phyloP scores from a whole-genome alignment of 495 filamentous ascomycete species.

The Parathielavia hyrcaniae region DNA sequence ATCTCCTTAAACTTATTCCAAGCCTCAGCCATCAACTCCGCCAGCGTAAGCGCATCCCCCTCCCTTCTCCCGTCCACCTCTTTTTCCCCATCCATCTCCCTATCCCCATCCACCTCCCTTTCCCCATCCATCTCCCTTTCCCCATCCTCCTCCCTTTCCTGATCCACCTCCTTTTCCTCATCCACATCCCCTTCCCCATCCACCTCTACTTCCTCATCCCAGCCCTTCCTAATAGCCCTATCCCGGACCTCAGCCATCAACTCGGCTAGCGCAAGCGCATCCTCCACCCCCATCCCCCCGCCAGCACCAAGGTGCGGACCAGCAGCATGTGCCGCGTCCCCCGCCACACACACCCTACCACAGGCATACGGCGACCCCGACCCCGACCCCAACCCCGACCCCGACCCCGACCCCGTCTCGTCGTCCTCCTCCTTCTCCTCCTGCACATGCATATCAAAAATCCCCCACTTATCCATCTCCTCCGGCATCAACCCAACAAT shows the following conservation, averaged over 20 bases:
- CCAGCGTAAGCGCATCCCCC: conserved; percentile 47
- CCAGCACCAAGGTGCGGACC: conserved; percentile 50
- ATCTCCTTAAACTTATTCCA: too few species aligned
- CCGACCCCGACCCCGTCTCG: too few species aligned
- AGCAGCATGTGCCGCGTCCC: conserved; percentile 41
- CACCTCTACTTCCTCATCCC: not conserved
- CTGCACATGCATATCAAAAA: conserved; percentile 52
- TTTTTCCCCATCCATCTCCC: too few species aligned
- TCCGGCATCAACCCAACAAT: conserved; percentile 42
- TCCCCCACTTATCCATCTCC: conserved; percentile 48
- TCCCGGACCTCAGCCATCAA: conserved; percentile 33
- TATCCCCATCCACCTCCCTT: not conserved
- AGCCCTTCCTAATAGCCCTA: not conserved
- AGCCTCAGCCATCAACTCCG: conserved; percentile 35
- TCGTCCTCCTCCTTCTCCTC: too few species aligned
- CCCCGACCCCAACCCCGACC: too few species aligned
- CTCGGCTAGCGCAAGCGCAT: conserved; percentile 41
- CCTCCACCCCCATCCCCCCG: conserved; percentile 51
- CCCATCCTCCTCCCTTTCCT: too few species aligned
- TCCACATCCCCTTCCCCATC: not conserved
- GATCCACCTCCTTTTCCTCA: too few species aligned
- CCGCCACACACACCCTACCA: conserved; percentile 43
- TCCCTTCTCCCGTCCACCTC: conserved; percentile 51
- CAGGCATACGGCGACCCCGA: too few species aligned
- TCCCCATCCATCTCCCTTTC: not conserved